A percentile compares a stretch with the other conserved stretches of the same genome.
phyloP scores from a whole-genome alignment of 2,329 filamentous ascomycete species.

The Epichloe coenophiala region DNA sequence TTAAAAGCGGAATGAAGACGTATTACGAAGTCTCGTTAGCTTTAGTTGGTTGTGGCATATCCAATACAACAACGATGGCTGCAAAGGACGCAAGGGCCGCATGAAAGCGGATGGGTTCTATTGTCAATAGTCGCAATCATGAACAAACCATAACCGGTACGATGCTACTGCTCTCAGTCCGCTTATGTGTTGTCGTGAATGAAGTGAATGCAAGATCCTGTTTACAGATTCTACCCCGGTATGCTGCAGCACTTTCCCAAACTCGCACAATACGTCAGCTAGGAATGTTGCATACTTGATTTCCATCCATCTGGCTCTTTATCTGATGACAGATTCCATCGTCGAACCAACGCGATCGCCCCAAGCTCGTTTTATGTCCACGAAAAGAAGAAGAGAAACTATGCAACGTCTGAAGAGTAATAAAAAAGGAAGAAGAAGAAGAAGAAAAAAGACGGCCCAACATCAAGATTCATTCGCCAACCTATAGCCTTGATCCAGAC shows the following conservation, averaged over 20 bases:
- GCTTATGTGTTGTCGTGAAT: too few relatives aligned
- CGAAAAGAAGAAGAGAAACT: background rate
- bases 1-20: constrained; percentile 14
- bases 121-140: background rate
- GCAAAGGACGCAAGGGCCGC: background rate
- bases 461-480: constrained; percentile 1
- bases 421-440: background rate
- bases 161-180: too few relatives aligned
- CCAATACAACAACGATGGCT: background rate
- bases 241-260: background rate
- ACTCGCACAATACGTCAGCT: background rate
- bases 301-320: too few relatives aligned
- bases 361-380: background rate
- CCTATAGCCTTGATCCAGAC: constrained; percentile 17
- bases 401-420: background rate
- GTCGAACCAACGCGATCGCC: too few relatives aligned
- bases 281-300: too few relatives aligned
- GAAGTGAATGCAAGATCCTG: too few relatives aligned
- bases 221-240: background rate
- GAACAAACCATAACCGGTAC: too few relatives aligned
- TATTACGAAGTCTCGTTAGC: background rate
- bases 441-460: background rate
- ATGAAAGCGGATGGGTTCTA: background rate
- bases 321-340: too few relatives aligned
- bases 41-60: background rate